Conservation (phyloP, 352 stramenopile genomes). For the Pseudoperonospora humuli region DNA sequence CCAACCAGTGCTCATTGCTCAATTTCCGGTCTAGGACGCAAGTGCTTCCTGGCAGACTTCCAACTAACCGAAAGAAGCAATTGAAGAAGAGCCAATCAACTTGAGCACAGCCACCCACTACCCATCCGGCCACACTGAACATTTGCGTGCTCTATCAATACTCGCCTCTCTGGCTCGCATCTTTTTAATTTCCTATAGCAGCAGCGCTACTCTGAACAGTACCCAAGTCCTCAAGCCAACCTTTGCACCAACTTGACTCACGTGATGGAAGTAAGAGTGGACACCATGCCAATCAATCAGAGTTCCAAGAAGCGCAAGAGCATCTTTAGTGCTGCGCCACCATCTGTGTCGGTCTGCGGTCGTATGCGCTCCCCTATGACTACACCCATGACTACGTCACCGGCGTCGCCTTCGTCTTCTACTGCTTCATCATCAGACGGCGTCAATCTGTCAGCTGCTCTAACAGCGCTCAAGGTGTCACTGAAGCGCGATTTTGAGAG, state of each 20-base stretch:
- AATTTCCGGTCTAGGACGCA: slow-evolving; percentile 49
- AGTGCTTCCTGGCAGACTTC: slow-evolving; percentile 21
- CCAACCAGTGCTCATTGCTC: slow-evolving; percentile 54
- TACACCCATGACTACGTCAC: slow-evolving; percentile 3
- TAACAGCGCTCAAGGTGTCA: slow-evolving; percentile 68
- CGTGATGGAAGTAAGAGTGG: slow-evolving; percentile 29
- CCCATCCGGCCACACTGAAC: background rate
- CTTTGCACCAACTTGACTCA: slow-evolving; percentile 2
- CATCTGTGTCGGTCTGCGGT: slow-evolving; percentile 16
- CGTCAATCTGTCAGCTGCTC: slow-evolving; percentile 42
- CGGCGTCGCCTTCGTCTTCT: slow-evolving; percentile 10
- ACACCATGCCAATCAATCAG: slow-evolving; percentile 48
- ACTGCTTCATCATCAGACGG: slow-evolving; percentile 19
- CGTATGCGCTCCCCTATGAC: slow-evolving; percentile 7
- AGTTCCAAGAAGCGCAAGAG: slow-evolving; percentile 69
- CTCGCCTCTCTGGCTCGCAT: background rate
- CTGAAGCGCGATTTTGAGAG: slow-evolving; percentile 65
- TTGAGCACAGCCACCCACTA: no score
- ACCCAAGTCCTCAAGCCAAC: slow-evolving; percentile 3
- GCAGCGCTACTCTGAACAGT: slow-evolving; percentile 9
- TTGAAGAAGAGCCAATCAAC: slow-evolving; percentile 9
- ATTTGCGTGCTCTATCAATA: background rate
- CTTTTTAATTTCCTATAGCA: background rate
- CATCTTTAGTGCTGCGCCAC: slow-evolving; percentile 18
- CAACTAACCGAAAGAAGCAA: slow-evolving; percentile 2